Conservation (phyloP, 108 stramenopile species). For the Pseudonitzschia pungens region DNA sequence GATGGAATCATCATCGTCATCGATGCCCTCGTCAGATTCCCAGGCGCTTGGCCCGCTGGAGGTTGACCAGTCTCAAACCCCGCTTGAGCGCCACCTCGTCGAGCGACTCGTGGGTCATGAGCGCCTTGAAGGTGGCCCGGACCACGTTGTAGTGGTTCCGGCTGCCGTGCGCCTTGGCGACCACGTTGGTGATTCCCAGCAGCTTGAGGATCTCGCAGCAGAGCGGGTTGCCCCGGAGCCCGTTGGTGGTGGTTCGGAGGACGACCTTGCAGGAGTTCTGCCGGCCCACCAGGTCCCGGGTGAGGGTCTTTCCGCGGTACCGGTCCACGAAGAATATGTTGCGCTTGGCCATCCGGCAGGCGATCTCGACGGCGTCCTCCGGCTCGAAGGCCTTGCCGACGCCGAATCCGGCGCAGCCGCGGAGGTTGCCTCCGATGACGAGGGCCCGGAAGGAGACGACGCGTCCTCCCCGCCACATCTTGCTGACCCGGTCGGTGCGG, state of each 20-base stretch:
- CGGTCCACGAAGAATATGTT: constrained; percentile 93
- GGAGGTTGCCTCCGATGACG: constrained; percentile 90
- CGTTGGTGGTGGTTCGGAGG: constrained; percentile 70
- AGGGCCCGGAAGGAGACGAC: constrained; percentile 89
- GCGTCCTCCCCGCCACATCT: constrained; percentile 91
- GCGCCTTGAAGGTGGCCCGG: constrained; percentile 90
- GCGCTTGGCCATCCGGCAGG: constrained; percentile 69
- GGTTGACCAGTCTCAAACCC: constrained; percentile 78
- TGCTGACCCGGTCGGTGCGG: constrained; percentile 81
- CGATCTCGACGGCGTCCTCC: constrained; percentile 77
- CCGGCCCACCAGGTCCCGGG: constrained; percentile 78
- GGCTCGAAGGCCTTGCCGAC: constrained; percentile 90
- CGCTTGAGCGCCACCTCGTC: constrained; percentile 90
- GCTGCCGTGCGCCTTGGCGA: constrained; percentile 82
- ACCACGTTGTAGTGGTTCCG: constrained; percentile 86
- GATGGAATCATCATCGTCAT: too few species aligned
- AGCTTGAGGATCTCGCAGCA: constrained; percentile 73
- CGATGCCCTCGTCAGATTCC: constrained; percentile 52
- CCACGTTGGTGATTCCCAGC: constrained; percentile 83
- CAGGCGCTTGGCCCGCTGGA: constrained; percentile 76
- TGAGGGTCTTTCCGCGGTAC: constrained; percentile 66
- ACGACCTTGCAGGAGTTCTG: constrained; percentile 89
- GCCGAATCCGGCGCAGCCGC: constrained; percentile 96
- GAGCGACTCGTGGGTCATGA: constrained; percentile 84
- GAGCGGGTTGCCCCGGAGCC: constrained; percentile 72